A percentile compares a stretch with the other conserved stretches of the same genome.
Evolutionary conservation across 371 early-diverging fungal genomes (phyloP).

Genomic region (Lichtheimia hyalospora): DNA sequence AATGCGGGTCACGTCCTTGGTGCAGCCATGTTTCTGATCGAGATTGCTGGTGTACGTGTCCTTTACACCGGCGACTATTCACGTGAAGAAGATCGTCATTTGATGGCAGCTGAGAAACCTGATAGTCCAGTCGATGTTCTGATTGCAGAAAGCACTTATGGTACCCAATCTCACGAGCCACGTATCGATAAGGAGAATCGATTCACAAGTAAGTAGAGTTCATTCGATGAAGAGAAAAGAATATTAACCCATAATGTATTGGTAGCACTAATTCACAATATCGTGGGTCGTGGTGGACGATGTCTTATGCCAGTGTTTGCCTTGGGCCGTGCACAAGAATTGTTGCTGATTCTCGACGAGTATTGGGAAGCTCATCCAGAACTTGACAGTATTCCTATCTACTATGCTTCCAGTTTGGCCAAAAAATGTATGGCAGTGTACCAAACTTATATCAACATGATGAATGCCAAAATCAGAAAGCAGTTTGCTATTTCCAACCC

Average conservation of each 20-base stretch:
- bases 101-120: conserved; percentile 98
- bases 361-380: conserved; percentile 98
- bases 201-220: conserved; percentile 72
- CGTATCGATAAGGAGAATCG: conserved; percentile 94
- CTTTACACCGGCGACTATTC: conserved; percentile 99
- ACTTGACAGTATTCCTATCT: conserved; percentile 95
- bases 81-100: conserved; percentile 99
- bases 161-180: conserved; percentile 98
- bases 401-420: conserved; percentile 97
- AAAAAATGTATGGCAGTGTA: conserved; percentile 99
- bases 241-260: neutral
- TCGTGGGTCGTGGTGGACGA: conserved; percentile 96
- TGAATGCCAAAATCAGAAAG: conserved; percentile 97
- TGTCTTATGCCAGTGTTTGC: conserved; percentile 99
- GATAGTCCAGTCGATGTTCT: conserved; percentile 89
- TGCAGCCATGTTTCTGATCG: conserved; percentile 99
- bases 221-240: neutral
- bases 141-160: conserved; percentile 99
- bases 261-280: conserved; percentile 79
- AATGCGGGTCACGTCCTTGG: conserved; percentile 99
- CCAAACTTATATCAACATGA: conserved; percentile 99
- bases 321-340: conserved; percentile 98
- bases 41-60: conserved; percentile 94
- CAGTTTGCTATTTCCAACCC: conserved; percentile 95
- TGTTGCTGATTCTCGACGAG: conserved; percentile 98